Evolutionary conservation across 2,329 filamentous ascomycete species (phyloP), one percentile per base, ranked within the genome.

Genomic region (Hortaea sp.): DNA sequence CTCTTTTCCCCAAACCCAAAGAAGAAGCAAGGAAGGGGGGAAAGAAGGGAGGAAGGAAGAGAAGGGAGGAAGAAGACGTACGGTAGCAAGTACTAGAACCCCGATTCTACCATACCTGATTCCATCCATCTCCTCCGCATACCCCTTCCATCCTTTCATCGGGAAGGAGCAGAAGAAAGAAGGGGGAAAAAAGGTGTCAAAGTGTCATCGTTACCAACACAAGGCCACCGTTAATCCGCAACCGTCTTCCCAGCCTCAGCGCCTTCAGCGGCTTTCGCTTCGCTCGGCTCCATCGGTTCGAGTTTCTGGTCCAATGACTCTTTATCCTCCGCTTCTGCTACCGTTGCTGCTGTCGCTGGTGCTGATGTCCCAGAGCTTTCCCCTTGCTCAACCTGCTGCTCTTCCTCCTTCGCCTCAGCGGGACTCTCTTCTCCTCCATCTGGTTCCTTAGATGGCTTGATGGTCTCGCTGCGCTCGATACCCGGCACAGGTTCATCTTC

Each of bases 391-490:
- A 7, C 43, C 34, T 40, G n/a, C 20, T 48, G 46, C 43, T 57
- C 52, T 30, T 54, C 51, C 12, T 53, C 47, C 34, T 53, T 46
- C 34, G 51, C 45, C 29, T 57, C 57, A 20, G 20, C 4, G 32
- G 9, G 7, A 35, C 4, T 35, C 9, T 35, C 32, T 9, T 3
- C 32, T 35, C 4, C 32, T 9, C 6, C 49, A 12, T 10, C 41
- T 60, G 50, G 49, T 37, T 56, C 47, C 29, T 39, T 32, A 6
- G 46, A 49, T 27, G 52, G 47, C 39, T 54, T 53, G 12, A 54
- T 40, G 7, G 52, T 54, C 31, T 53, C 49, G 31, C 49, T 53
- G 30, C 52, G 37, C 20, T 39, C 20, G 29, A 56, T 44, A 9
- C 48, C 48, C 5, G 38, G 32, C 5, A 42, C 45, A 11, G 48